Evolutionary conservation across 2,329 filamentous ascomycete genomes (phyloP), one percentile per base, ranked within the genome.

Genomic region (Aspergillus awamori): DNA sequence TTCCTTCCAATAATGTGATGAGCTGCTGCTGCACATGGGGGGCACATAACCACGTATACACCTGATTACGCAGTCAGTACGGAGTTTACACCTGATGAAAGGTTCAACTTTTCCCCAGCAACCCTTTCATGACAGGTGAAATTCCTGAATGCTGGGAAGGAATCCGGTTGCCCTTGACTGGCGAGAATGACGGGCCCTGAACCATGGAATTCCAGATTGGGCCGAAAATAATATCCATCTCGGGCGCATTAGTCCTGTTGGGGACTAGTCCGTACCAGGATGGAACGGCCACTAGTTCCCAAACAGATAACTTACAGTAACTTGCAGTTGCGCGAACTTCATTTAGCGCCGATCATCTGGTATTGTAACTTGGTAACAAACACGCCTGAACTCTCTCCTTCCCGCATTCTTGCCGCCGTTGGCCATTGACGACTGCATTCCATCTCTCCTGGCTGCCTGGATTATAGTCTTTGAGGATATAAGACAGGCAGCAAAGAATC

Each of bases 1-100:
- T 41, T 22, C 39, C 24, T 20, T 17, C 53, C 53, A 36, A 56
- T 56, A 36, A 56, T 56, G 53, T 56, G 53, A 55, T 55, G 53
- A 39, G 6, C 30, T 20, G n/a, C 17, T 56, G 53, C 30, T 36
- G 30, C 30, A 26, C 52, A 54, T n/a, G 38, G 15, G 15, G 26
- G 26, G 52, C 52, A 43, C 41, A 43, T 36, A 20, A n/a, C 24
- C 48, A 2, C 20, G 20, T 36, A 13, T 36, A 36, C 30, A 36
- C 30, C 13, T 36, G 10, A 11, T 13, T 36, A 36, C 11, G 30
- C 30, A 36, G 30, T 36, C 30, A 36, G 11, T 13, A 36, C 1
- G 5, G 5, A 36, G 11, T 5, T 36, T 26, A 20, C 20, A 20
- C 11, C 30, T 36, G 30, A 53, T 15, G 41, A 13, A 24, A 45